Conservation (phyloP, 2,329 filamentous ascomycete species). For the Aplosporella prunicola region DNA sequence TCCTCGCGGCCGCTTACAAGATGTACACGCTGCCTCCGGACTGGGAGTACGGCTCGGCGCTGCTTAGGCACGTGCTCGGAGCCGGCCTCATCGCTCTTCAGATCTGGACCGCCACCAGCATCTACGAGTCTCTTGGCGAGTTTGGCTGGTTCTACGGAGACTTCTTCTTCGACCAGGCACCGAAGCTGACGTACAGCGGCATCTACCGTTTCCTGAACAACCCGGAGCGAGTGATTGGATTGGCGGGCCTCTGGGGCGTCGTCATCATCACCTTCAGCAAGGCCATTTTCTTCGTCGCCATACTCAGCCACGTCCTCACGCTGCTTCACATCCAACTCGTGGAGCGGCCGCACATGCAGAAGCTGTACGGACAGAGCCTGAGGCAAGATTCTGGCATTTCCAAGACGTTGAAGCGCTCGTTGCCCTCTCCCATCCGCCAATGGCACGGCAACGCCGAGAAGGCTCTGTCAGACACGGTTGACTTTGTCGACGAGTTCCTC, state of each 20-base stretch:
- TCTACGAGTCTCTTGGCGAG: slow-evolving; percentile 91
- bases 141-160: slow-evolving; percentile 99
- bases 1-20: slow-evolving; percentile 89
- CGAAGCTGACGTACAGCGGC: slow-evolving; percentile 87
- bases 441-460: slow-evolving; percentile 82
- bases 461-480: slow-evolving; percentile 74
- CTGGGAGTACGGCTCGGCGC: slow-evolving; percentile 76
- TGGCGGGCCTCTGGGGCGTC: slow-evolving; percentile 91
- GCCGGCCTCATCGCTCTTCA: slow-evolving; percentile 73
- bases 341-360: slow-evolving; percentile 96
- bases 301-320: slow-evolving; percentile 76
- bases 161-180: slow-evolving; percentile 88
- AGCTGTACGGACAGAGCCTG: slow-evolving; percentile 79
- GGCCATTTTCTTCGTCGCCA: slow-evolving; percentile 74
- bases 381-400: slow-evolving; percentile 83
- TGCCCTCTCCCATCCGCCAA: slow-evolving; percentile 73
- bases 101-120: slow-evolving; percentile 83
- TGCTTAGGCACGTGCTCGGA: slow-evolving; percentile 82
- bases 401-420: slow-evolving; percentile 77
- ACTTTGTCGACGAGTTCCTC: slow-evolving; percentile 85
- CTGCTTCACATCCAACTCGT: slow-evolving; percentile 85
- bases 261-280: slow-evolving; percentile 88
- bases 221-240: slow-evolving; percentile 84
- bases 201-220: slow-evolving; percentile 99
- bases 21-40: slow-evolving; percentile 82